Evolutionary conservation across 441 rosid species (phyloP).

Genomic region (Geranium incanum): DNA sequence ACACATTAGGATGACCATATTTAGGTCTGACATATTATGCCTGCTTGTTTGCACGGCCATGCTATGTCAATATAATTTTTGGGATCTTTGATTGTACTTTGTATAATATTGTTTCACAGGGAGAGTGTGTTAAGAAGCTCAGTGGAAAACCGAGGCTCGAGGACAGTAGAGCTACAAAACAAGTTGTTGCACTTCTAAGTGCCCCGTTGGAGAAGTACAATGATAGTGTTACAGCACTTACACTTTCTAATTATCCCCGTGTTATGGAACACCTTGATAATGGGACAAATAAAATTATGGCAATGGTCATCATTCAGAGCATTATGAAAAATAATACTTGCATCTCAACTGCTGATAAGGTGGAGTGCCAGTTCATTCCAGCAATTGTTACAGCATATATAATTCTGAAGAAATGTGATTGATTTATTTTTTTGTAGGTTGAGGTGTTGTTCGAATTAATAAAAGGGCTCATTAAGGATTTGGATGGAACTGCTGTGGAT

Average conservation of each 20-base stretch:
- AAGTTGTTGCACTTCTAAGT: slow-evolving; percentile 60
- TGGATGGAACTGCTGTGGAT: slow-evolving; percentile 42
- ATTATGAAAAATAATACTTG: slow-evolving; percentile 52
- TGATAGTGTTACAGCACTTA: slow-evolving; percentile 53
- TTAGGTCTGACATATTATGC: slow-evolving; percentile 7
- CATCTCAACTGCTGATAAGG: slow-evolving; percentile 58
- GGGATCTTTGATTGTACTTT: slow-evolving; percentile 6
- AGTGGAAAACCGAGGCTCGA: slow-evolving; percentile 46
- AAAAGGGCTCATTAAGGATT: slow-evolving; percentile 58
- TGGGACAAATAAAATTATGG: slow-evolving; percentile 62
- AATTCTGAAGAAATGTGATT: slow-evolving; percentile 18
- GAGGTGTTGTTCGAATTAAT: slow-evolving; percentile 62
- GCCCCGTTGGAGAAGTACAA: slow-evolving; percentile 64
- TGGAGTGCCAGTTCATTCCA: slow-evolving; percentile 19
- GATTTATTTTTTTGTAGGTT: slow-evolving; percentile 35
- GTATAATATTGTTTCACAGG: slow-evolving; percentile 27
- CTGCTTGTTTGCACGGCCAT: slow-evolving; percentile 11
- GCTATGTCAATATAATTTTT: slow-evolving; percentile 10
- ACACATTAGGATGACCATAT: slow-evolving; percentile 6
- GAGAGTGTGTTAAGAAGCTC: slow-evolving; percentile 50
- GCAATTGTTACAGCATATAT: slow-evolving; percentile 12
- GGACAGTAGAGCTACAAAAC: slow-evolving; percentile 53
- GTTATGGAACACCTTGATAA: slow-evolving; percentile 62
- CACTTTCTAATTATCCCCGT: slow-evolving; percentile 57
- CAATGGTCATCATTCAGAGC: slow-evolving; percentile 64